Conservation (phyloP, 768 basidiomycete species). For the Tephrocybe rancida region DNA sequence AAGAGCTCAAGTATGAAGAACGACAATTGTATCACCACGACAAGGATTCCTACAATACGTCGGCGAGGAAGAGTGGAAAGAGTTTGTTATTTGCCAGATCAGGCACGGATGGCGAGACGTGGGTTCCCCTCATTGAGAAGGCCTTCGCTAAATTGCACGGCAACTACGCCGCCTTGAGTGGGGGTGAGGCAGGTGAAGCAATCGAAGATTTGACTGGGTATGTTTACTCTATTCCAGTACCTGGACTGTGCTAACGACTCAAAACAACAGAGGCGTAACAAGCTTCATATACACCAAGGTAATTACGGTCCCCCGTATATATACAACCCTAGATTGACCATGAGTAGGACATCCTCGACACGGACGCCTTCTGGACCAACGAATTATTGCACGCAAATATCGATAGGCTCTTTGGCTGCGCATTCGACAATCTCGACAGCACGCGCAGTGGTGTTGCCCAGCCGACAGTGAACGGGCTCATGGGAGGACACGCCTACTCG, state of each 20-base stretch:
- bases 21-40: slow-evolving; percentile 52
- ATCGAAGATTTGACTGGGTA: slow-evolving; percentile 64
- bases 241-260: not conserved
- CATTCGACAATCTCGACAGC: slow-evolving; percentile 34
- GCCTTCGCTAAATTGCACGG: slow-evolving; percentile 62
- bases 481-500: slow-evolving; percentile 49
- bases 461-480: slow-evolving; percentile 37
- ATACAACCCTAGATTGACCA: not conserved
- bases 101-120: slow-evolving; percentile 51
- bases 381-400: slow-evolving; percentile 48
- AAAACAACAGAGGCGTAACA: slow-evolving; percentile 23
- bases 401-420: slow-evolving; percentile 54
- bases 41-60: slow-evolving; percentile 45
- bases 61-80: slow-evolving; percentile 49
- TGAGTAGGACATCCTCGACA: slow-evolving; percentile 49
- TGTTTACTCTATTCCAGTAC: slow-evolving; percentile 1
- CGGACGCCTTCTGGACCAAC: slow-evolving; percentile 50
- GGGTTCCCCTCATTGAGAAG: slow-evolving; percentile 57
- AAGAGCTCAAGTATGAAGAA: slow-evolving; percentile 41
- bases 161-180: slow-evolving; percentile 44
- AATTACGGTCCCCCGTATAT: not conserved
- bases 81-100: slow-evolving; percentile 52
- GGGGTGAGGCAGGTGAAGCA: slow-evolving; percentile 48
- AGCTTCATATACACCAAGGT: slow-evolving; percentile 30
- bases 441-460: slow-evolving; percentile 26